Percentiles rank a stretch among this genome's conserved stretches.
These are phyloP conservation scores for Phytophthora hybrid DNA, from an alignment of 352 stramenopile species.

Conservation along the genomic window DNA sequence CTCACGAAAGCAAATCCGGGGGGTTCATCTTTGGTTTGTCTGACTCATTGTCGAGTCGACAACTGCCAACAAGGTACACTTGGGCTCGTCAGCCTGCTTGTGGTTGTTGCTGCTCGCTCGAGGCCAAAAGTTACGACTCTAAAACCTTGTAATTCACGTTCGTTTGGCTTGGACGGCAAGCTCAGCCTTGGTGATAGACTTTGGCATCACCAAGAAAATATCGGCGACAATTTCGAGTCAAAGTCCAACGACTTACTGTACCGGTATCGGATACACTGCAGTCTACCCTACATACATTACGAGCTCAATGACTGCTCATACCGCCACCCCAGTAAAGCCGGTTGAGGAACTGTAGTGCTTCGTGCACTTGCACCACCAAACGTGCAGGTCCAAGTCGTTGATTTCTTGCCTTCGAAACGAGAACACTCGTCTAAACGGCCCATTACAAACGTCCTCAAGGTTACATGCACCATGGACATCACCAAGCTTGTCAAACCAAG, in stretches of 20 bases:
- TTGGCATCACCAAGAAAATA: no score
- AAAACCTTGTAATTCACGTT: no score
- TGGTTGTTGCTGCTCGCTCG: neutral
- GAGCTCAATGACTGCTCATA: no score
- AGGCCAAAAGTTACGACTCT: neutral
- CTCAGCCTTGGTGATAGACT: no score
- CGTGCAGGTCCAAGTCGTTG: neutral
- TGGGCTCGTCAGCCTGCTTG: neutral
- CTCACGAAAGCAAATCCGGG: slow-evolving; percentile 5
- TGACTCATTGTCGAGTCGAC: slow-evolving; percentile 1
- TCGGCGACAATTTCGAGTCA: neutral
- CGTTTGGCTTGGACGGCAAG: no score
- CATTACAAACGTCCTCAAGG: slow-evolving; percentile 6
- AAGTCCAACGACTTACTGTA: neutral
- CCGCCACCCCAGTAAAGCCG: neutral
- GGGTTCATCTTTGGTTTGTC: neutral
- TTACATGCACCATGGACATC: neutral
- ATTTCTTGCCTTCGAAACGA: neutral
- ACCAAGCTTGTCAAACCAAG: slow-evolving; percentile 5
- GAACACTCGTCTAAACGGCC: slow-evolving; percentile 12
- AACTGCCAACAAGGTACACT: neutral
- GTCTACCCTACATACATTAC: no score
- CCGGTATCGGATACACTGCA: no score
- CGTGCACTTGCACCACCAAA: neutral
- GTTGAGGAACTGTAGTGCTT: neutral